phyloP scores from a whole-genome alignment of 2,329 filamentous ascomycete genomes.

The Aspergillus ustus region DNA sequence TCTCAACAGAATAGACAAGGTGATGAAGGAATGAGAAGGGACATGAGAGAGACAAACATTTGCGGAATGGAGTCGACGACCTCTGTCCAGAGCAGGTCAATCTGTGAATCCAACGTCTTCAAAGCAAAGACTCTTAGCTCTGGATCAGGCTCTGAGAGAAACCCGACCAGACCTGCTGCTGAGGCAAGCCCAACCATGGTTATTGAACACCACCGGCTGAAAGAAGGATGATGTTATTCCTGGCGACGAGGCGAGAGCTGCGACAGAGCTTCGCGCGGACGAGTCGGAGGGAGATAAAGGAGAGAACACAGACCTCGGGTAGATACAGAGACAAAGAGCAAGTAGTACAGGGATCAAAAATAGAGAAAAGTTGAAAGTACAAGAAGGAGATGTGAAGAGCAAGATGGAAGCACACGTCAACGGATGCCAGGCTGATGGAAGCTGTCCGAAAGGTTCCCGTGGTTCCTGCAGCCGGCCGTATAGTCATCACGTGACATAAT shows the following conservation, averaged over 20 bases:
- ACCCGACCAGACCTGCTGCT: constrained; percentile 91
- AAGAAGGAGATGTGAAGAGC: constrained; percentile 7
- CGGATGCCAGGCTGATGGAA: constrained; percentile 28
- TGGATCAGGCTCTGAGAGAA: constrained; percentile 90
- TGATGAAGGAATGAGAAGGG: neutral
- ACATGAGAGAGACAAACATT: constrained; percentile 68
- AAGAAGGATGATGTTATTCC: constrained; percentile 26
- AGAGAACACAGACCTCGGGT: constrained; percentile 16
- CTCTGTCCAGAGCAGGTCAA: constrained; percentile 97
- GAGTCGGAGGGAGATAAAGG: constrained; percentile 22
- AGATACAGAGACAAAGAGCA: constrained; percentile 28
- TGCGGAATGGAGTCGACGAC: constrained; percentile 89
- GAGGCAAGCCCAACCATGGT: constrained; percentile 91
- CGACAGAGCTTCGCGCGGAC: constrained; percentile 33
- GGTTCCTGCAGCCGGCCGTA: constrained; percentile 35
- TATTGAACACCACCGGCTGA: constrained; percentile 18
- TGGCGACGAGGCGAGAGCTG: constrained; percentile 37
- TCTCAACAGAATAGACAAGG: neutral
- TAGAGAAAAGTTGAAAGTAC: constrained; percentile 14
- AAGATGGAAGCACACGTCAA: constrained; percentile 39
- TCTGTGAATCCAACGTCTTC: constrained; percentile 92
- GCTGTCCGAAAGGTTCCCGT: constrained; percentile 32
- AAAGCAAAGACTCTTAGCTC: constrained; percentile 95
- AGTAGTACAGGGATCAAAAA: constrained; percentile 25
- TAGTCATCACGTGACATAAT: constrained; percentile 26